phyloP scores from a whole-genome alignment of 2,329 filamentous ascomycete species.

The Fusarium fujikuroi region DNA sequence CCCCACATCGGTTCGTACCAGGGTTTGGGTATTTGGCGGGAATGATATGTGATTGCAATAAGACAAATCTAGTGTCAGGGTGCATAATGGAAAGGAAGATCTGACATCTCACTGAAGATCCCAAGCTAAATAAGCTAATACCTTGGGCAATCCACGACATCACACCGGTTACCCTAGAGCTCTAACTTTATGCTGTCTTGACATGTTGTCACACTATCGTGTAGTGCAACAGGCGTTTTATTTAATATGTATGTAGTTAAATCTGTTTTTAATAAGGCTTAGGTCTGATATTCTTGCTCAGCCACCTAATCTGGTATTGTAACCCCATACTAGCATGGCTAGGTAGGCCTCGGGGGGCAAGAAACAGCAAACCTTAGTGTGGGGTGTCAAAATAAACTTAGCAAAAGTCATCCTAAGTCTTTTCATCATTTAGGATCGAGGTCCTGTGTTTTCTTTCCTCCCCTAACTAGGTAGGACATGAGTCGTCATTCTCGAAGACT shows the following conservation, averaged over 20 bases:
- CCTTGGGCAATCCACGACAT: neutral
- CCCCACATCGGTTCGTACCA: conserved; percentile 34
- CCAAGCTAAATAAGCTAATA: neutral
- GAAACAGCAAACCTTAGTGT: too few species aligned
- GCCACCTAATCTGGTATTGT: neutral
- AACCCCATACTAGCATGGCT: neutral
- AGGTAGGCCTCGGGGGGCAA: too few species aligned
- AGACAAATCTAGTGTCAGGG: conserved; percentile 17
- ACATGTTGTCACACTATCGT: neutral
- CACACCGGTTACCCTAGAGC: conserved; percentile 7
- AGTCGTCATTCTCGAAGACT: neutral
- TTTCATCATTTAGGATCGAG: too few species aligned
- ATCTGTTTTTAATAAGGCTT: neutral
- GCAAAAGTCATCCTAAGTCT: too few species aligned
- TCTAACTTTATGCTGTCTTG: neutral
- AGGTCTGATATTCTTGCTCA: neutral
- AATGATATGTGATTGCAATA: neutral
- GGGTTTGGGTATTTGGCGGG: neutral
- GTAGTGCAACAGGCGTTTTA: neutral
- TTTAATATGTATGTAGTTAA: neutral
- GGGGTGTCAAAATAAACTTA: too few species aligned
- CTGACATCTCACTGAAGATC: conserved; percentile 9
- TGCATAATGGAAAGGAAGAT: conserved; percentile 13
- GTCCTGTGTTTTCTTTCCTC: too few species aligned
- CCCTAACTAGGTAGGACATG: neutral